Evolutionary conservation across 2,329 filamentous ascomycete species (phyloP).

Genomic region (Dothideomycetidae sp.): DNA sequence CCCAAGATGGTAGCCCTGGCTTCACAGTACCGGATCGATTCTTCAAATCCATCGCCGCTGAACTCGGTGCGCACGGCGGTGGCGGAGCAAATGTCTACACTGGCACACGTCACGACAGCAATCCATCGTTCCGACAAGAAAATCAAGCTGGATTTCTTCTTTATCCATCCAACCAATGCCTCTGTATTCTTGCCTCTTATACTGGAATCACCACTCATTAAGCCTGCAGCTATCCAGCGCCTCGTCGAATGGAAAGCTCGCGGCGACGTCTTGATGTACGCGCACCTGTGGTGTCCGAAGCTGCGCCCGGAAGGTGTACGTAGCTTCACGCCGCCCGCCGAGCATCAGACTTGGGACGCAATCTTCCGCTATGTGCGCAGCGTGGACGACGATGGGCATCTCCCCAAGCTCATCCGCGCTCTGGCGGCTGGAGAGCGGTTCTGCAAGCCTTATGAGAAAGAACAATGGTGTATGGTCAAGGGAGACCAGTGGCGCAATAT

Average conservation of each 20-base stretch:
- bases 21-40: conserved; percentile 33
- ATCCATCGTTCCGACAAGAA: conserved; percentile 50
- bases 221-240: conserved; percentile 45
- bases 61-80: conserved; percentile 14
- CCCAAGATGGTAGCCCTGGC: conserved; percentile 50
- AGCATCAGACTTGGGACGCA: conserved; percentile 27
- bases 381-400: conserved; percentile 64
- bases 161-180: conserved; percentile 55
- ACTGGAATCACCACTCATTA: conserved; percentile 46
- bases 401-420: conserved; percentile 59
- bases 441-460: conserved; percentile 33
- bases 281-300: conserved; percentile 49
- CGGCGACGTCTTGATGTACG: conserved; percentile 59
- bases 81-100: conserved; percentile 22
- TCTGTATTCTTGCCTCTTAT: conserved; percentile 61
- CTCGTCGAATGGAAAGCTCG: conserved; percentile 74
- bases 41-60: conserved; percentile 11
- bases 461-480: conserved; percentile 36
- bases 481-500: conserved; percentile 46
- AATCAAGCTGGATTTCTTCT: conserved; percentile 70
- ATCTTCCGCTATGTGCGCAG: conserved; percentile 33
- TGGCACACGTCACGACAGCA: conserved; percentile 44
- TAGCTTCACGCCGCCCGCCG: conserved; percentile 37
- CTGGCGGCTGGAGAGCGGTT: conserved; percentile 48
- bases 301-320: conserved; percentile 46